Evolutionary conservation across 805 yeast species (phyloP), one percentile per base, ranked within the genome.

Genomic region (Tetrapisispora namnaoensis): DNA sequence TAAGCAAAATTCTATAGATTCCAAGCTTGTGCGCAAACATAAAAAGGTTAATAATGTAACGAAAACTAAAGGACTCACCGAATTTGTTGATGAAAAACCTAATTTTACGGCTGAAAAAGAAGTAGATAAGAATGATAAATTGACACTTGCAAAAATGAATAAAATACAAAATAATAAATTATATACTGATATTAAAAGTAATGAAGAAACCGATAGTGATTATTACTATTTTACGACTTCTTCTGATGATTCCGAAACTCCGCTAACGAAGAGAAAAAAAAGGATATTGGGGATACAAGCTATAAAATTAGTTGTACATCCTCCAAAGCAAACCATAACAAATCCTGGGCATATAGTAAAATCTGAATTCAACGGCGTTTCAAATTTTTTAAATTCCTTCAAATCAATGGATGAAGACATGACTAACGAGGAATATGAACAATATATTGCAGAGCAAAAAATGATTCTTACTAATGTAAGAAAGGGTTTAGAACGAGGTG

Each of bases 361-460:
- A 7, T 82, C 85, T 1, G 58, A 70, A 46, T 77, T 63, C 52
- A 53, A 53, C 7, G 63, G 65, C 20, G 53, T 84, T 38, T 68
- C 65, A 7, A 69, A 62, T 1, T 77, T 74, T 52, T 65, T 86
- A 32, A 53, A 66, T n/a, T 79, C 87, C 0, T 86, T 72, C 62
- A 74, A 70, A 49, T 69, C 77, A 0, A 64, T 84, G 16, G 80
- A 80, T 34, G 90, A 82, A 48, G 88, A 82, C 54, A 63, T 82
- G 44, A 61, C 78, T 0, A 51, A 58, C 6, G 82, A 79, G 44
- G 95, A 88, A 55, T 86, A 77, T 52, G 74, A 79, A 1, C 65
- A 65, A n/a, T 74, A 77, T 20, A 68, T 88, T 40, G 58, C 63
- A 0, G 77, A 76, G 27, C 93, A 87, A 55, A 62, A 62, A 9